phyloP scores from a whole-genome alignment of 495 filamentous ascomycete genomes.

The Penicillium pulvis region DNA sequence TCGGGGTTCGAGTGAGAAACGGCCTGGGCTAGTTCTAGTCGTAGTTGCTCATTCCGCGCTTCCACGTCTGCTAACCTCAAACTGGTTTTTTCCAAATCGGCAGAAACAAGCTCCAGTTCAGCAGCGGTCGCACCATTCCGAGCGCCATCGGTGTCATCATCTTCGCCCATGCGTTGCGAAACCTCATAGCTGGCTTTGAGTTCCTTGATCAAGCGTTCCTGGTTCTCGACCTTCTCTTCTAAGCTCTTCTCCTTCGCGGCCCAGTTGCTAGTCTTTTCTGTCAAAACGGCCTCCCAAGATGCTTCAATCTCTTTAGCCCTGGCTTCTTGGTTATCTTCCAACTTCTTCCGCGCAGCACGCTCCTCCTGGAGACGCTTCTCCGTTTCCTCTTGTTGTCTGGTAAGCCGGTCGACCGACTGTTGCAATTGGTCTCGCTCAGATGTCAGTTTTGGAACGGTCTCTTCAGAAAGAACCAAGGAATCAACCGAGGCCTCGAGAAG shows the following conservation, averaged over 20 bases:
- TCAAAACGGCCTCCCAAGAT: slow-evolving; percentile 89
- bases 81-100: slow-evolving; percentile 89
- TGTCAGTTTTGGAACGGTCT: slow-evolving; percentile 84
- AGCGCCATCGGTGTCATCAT: slow-evolving; percentile 60
- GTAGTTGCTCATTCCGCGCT: slow-evolving; percentile 90
- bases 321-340: slow-evolving; percentile 75
- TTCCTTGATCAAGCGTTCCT: slow-evolving; percentile 89
- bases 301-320: slow-evolving; percentile 84
- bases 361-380: slow-evolving; percentile 76
- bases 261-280: slow-evolving; percentile 97
- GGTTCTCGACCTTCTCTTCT: slow-evolving; percentile 91
- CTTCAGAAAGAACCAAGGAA: slow-evolving; percentile 84
- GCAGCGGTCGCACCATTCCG: slow-evolving; percentile 72
- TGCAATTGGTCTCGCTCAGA: slow-evolving; percentile 86
- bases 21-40: slow-evolving; percentile 85
- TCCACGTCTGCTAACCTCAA: slow-evolving; percentile 87
- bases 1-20: slow-evolving; percentile 72
- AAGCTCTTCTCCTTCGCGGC: slow-evolving; percentile 88
- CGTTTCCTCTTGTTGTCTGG: slow-evolving; percentile 86
- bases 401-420: slow-evolving; percentile 74
- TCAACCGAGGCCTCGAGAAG: slow-evolving; percentile 95
- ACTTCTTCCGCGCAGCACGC: slow-evolving; percentile 64
- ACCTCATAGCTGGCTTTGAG: slow-evolving; percentile 98
- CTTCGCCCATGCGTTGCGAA: slow-evolving; percentile 79
- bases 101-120: slow-evolving; percentile 88